Evolutionary conservation across 2,329 filamentous ascomycete genomes (phyloP).

Genomic region (Trichoderma pleuroti): DNA sequence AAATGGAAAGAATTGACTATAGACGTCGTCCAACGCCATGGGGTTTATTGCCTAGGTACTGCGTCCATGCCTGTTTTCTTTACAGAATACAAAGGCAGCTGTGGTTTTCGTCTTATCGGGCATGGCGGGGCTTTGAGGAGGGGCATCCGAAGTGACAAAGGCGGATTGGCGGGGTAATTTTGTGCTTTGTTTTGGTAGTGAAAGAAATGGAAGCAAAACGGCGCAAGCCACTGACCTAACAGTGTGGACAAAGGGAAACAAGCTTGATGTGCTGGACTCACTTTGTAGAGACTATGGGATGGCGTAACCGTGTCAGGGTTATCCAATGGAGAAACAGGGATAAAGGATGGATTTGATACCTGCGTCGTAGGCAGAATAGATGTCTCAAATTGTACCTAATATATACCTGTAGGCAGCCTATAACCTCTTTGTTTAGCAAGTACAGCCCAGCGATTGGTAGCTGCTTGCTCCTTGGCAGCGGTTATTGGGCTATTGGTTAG

Average conservation of each 20-base stretch:
- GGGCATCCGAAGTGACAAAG: not conserved
- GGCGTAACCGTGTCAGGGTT: not conserved
- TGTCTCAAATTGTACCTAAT: not conserved
- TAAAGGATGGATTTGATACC: not conserved
- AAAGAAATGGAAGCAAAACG: not conserved
- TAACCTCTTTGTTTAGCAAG: not conserved
- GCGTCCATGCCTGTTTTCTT: too few species aligned
- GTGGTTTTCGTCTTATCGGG: not conserved
- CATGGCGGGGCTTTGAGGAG: not conserved
- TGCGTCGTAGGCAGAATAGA: not conserved
- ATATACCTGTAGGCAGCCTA: not conserved
- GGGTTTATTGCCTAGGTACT: not conserved
- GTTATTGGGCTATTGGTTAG: not conserved
- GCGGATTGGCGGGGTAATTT: not conserved
- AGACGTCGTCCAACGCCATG: not conserved
- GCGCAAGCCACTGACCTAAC: not conserved
- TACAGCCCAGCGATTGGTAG: not conserved
- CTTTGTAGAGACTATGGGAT: not conserved
- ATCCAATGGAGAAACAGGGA: not conserved
- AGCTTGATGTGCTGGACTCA: not conserved
- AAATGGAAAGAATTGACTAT: not conserved
- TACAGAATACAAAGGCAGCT: too few species aligned
- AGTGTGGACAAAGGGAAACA: not conserved
- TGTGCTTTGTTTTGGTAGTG: not conserved
- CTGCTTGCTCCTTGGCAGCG: not conserved